These are phyloP conservation scores for Neurospora pannonica DNA, from an alignment of 495 filamentous ascomycete genomes.

Conservation along the genomic window DNA sequence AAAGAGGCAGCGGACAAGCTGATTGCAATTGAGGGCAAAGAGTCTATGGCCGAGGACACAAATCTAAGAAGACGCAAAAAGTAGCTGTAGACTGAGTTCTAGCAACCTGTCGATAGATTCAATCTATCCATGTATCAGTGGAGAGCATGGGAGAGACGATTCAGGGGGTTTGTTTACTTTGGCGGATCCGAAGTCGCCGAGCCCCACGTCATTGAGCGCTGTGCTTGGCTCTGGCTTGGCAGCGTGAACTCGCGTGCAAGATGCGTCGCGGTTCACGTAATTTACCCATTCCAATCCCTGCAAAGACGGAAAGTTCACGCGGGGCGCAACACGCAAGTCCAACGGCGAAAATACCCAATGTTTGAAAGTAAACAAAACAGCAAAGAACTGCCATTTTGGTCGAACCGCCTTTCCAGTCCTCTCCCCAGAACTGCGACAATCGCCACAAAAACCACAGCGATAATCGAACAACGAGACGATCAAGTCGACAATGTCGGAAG, in stretches of 20 bases:
- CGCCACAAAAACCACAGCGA: neutral
- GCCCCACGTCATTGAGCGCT: neutral
- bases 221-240: neutral
- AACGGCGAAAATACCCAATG: neutral
- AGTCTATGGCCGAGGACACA: conserved; percentile 7
- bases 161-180: neutral
- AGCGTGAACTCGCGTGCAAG: neutral
- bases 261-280: neutral
- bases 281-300: neutral
- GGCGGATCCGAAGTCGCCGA: neutral
- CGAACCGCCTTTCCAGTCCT: neutral
- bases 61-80: conserved; percentile 26
- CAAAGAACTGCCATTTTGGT: neutral
- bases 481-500: neutral
- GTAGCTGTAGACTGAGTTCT: neutral
- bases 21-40: conserved; percentile 16
- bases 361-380: neutral
- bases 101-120: neutral
- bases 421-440: neutral
- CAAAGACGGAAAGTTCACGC: neutral
- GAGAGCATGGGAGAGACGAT: neutral
- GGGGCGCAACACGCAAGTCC: neutral
- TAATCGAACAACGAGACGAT: neutral
- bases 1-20: conserved; percentile 26
- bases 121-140: neutral